Conservation (phyloP, 2,329 filamentous ascomycete species). For the Pseudogymnoascus destructans region DNA sequence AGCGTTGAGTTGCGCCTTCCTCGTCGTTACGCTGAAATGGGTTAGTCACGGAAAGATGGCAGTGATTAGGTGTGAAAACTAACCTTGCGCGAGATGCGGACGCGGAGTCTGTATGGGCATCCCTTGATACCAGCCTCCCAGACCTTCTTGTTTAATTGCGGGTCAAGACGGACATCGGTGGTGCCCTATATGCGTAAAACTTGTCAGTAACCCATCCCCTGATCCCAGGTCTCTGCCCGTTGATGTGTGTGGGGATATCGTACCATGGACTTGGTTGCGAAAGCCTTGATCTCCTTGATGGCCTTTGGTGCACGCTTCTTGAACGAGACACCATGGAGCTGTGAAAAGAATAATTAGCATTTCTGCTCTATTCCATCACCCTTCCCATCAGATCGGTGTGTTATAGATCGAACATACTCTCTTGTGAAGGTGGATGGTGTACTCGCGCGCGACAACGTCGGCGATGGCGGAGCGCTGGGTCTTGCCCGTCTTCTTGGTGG, state of each 20-base stretch:
- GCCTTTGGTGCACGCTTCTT: conserved; percentile 98
- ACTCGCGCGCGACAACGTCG: conserved; percentile 98
- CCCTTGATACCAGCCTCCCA: conserved; percentile 99
- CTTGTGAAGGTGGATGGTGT: conserved; percentile 99
- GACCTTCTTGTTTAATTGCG: conserved; percentile 99
- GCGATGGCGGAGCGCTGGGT: conserved; percentile 80
- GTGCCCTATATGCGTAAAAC: conserved; percentile 54
- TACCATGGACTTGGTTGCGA: conserved; percentile 94
- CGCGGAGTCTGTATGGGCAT: conserved; percentile 89
- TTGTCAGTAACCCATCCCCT: conserved; percentile 16
- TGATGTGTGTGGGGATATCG: conserved; percentile 26
- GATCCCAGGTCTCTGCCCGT: neutral
- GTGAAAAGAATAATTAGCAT: conserved; percentile 37
- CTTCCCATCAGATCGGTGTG: conserved; percentile 27
- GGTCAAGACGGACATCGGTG: conserved; percentile 92
- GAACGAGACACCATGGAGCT: conserved; percentile 96
- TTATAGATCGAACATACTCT: conserved; percentile 54
- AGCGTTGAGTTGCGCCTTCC: conserved; percentile 98
- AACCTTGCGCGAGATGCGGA: conserved; percentile 87
- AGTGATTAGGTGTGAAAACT: neutral
- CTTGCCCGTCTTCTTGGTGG: conserved; percentile 56
- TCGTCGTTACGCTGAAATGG: conserved; percentile 74
- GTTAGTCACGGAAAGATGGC: neutral
- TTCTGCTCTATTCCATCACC: conserved; percentile 11
- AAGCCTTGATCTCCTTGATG: conserved; percentile 99